phyloP scores from a whole-genome alignment of 768 basidiomycete genomes.

The Lactarius akahatsu region DNA sequence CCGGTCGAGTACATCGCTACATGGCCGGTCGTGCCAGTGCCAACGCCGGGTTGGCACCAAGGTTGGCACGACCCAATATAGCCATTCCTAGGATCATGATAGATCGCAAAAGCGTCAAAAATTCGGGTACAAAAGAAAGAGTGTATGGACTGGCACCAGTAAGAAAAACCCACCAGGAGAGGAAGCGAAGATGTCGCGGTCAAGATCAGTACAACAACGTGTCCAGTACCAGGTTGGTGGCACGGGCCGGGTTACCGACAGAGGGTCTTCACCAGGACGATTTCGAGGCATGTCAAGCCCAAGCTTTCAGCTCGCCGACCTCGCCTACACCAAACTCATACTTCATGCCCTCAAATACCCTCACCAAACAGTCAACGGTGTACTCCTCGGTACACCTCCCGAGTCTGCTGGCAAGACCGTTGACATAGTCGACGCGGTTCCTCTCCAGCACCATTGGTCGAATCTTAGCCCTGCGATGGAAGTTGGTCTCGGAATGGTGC shows the following conservation, averaged over 20 bases:
- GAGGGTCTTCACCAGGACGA: not conserved
- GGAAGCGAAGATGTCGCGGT: not conserved
- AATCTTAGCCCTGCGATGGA: slow-evolving; percentile 85
- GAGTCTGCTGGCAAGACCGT: slow-evolving; percentile 38
- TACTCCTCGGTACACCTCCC: slow-evolving; percentile 59
- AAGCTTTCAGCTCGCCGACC: slow-evolving; percentile 52
- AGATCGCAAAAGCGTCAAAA: not conserved
- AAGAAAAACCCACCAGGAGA: not conserved
- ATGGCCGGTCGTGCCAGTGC: not conserved
- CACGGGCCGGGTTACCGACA: not conserved
- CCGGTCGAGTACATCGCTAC: not conserved
- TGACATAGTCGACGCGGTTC: slow-evolving; percentile 62
- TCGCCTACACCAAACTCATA: slow-evolving; percentile 71
- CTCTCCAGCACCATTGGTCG: slow-evolving; percentile 84
- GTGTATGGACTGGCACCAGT: not conserved
- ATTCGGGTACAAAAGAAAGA: not conserved
- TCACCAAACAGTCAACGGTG: slow-evolving; percentile 70
- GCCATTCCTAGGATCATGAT: not conserved
- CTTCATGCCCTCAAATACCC: slow-evolving; percentile 82
- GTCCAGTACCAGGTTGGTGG: not conserved
- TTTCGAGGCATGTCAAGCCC: slow-evolving; percentile 9
- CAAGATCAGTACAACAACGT: not conserved
- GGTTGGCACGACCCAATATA: not conserved
- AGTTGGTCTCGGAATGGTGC: slow-evolving; percentile 73
- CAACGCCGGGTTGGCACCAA: not conserved